Evolutionary conservation across 2,329 filamentous ascomycete species (phyloP).

Genomic region (Fusarium nygamai): DNA sequence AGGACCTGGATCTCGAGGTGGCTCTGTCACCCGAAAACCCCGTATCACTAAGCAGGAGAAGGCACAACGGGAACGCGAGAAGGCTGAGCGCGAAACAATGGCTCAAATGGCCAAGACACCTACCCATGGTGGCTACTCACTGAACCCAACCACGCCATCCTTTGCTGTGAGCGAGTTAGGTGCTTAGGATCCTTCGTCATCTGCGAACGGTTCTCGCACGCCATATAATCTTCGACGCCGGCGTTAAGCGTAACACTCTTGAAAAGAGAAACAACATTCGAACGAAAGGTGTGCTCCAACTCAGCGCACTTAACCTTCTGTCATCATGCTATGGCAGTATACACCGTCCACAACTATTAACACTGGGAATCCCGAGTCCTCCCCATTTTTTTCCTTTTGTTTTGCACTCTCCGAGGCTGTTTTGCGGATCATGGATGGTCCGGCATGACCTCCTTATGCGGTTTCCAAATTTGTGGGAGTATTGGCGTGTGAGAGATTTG

Average conservation of each 20-base stretch:
- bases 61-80: conserved; percentile 82
- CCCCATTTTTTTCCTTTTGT: conserved; percentile 18
- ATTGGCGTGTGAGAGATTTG: conserved; percentile 36
- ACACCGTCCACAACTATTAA: not conserved
- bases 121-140: conserved; percentile 48
- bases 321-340: not conserved
- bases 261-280: not conserved
- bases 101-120: conserved; percentile 53
- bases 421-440: conserved; percentile 29
- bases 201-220: not conserved
- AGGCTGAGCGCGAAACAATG: conserved; percentile 74
- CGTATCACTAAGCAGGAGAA: conserved; percentile 88
- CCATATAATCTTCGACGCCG: not conserved
- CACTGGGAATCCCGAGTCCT: not conserved
- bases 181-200: conserved; percentile 33
- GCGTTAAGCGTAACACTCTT: not conserved
- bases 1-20: conserved; percentile 78
- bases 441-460: conserved; percentile 24
- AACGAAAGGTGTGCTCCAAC: not conserved
- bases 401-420: conserved; percentile 18
- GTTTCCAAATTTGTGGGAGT: conserved; percentile 31
- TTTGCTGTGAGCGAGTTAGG: conserved; percentile 52
- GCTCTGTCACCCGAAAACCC: conserved; percentile 79
- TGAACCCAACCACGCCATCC: conserved; percentile 51
- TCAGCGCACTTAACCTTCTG: not conserved